Evolutionary conservation across 1,284 basidiomycete genomes (phyloP), one percentile per base, ranked within the genome.

Genomic region (Apiotrichum montevideense): DNA sequence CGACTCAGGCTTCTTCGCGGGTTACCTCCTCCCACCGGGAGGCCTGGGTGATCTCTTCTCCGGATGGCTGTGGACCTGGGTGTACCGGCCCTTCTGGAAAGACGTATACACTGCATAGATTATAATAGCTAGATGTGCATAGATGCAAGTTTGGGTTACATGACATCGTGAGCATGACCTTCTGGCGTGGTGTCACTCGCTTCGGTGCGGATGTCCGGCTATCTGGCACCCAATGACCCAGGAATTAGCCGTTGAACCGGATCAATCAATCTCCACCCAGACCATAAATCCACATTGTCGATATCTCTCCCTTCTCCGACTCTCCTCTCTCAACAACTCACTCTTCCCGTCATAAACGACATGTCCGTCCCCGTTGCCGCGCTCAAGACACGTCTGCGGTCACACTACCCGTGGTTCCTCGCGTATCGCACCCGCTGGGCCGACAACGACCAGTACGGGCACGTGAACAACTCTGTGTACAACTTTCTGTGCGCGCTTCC

Each of bases 401-500:
- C 59, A 1, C 47, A 57, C 32, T 61, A 61, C 40, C 59, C 50
- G 44, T 61, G 35, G 50, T 52, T 57, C 35, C 53, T 55, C 1
- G 41, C 59, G 2, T 61, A 55, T 51, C 53, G 59, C 14, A 51
- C 57, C 39, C 59, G 59, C 35, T 61, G 59, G 59, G 50, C 59
- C 35, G 59, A 61, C 44, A 61, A 61, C 46, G 59, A 61, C 47
- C 55, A 57, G 54, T 61, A 61, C 35, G 59, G 59, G 3, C 59
- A 61, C 39, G 53, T 61, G 5, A 61, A 61, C 59, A 61, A 61
- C 53, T 55, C 53, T 5, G 51, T 53, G 14, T 61, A 61, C 59
- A 61, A 61, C 59, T 57, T 53, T n/a, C 51, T 61, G 59, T 61
- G 35, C 42, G 59, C 47, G 46, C 21, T 6, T 9, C 2, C 5